phyloP scores from a whole-genome alignment of 164 flowering plant genomes.

The Malania oleifera region DNA sequence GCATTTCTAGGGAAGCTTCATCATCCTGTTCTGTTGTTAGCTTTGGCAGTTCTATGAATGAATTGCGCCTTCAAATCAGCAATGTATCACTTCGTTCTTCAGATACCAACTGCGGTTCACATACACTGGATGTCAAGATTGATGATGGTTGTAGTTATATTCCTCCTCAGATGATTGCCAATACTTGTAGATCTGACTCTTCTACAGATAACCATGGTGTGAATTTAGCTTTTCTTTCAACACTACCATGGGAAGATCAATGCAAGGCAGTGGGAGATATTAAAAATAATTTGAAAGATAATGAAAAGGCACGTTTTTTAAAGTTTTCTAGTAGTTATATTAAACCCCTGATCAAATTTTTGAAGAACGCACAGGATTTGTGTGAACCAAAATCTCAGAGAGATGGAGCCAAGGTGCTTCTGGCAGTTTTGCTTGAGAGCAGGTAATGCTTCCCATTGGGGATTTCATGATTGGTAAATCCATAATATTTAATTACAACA shows the following conservation, averaged over 20 bases:
- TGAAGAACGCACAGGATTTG: constrained; percentile 42
- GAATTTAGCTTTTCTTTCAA: constrained; percentile 19
- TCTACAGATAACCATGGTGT: constrained; percentile 7
- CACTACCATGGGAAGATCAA: constrained; percentile 51
- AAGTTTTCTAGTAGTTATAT: constrained; percentile 37
- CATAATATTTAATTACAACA: background rate
- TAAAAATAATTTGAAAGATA: constrained; percentile 22
- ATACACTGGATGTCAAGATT: background rate
- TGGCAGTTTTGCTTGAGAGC: constrained; percentile 36
- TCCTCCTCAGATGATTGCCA: background rate
- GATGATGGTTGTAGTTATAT: background rate
- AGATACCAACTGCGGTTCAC: background rate
- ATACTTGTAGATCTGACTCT: background rate
- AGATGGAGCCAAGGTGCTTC: constrained; percentile 43
- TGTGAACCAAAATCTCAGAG: constrained; percentile 43
- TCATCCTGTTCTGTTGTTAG: constrained; percentile 26
- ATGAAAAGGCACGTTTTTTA: constrained; percentile 25
- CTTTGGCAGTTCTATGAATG: constrained; percentile 9
- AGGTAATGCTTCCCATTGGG: constrained; percentile 35
- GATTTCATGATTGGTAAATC: background rate
- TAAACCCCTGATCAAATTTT: constrained; percentile 41
- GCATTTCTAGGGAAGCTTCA: constrained; percentile 12
- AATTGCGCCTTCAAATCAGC: constrained; percentile 10
- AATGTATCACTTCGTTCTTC: constrained; percentile 13
- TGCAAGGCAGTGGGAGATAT: constrained; percentile 43